Conservation (phyloP, 805 yeast genomes). For the Candida verbasci region DNA sequence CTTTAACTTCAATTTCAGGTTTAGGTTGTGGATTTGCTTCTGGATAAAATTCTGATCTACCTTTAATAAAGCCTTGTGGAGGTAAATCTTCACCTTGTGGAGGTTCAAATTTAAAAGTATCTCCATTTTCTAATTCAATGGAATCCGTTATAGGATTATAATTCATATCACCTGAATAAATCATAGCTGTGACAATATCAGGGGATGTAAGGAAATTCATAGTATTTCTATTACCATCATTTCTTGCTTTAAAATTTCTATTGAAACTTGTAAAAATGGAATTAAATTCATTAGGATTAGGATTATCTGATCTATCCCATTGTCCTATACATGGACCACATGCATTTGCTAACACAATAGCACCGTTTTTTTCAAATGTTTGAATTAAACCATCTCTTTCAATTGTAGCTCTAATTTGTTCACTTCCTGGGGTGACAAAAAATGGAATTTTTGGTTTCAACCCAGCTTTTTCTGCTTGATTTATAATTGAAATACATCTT, state of each 20-base stretch:
- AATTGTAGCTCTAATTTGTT: conserved; percentile 94
- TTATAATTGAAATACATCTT: conserved; percentile 85
- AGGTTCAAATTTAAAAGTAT: conserved; percentile 70
- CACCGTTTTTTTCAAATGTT: conserved; percentile 82
- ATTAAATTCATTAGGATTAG: conserved; percentile 62
- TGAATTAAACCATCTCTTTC: conserved; percentile 90
- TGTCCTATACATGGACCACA: conserved; percentile 99
- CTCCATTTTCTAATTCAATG: conserved; percentile 67
- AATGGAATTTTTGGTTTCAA: conserved; percentile 86
- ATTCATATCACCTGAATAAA: conserved; percentile 87
- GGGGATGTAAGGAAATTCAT: conserved; percentile 99
- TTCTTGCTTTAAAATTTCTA: conserved; percentile 96
- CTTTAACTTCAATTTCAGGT: conserved; percentile 55
- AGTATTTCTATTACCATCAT: conserved; percentile 96
- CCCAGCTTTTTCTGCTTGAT: conserved; percentile 83
- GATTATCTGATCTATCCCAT: conserved; percentile 90
- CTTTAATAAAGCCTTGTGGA: conserved; percentile 65
- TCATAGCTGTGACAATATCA: conserved; percentile 95
- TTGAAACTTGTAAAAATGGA: conserved; percentile 96
- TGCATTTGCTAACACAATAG: conserved; percentile 90
- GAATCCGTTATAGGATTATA: conserved; percentile 89
- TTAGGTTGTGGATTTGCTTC: conserved; percentile 61
- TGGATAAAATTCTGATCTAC: conserved; percentile 75
- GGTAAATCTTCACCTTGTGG: conserved; percentile 88
- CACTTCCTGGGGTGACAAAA: conserved; percentile 97